Evolutionary conservation across 805 yeast species (phyloP).

Genomic region (Candida loeiensis): DNA sequence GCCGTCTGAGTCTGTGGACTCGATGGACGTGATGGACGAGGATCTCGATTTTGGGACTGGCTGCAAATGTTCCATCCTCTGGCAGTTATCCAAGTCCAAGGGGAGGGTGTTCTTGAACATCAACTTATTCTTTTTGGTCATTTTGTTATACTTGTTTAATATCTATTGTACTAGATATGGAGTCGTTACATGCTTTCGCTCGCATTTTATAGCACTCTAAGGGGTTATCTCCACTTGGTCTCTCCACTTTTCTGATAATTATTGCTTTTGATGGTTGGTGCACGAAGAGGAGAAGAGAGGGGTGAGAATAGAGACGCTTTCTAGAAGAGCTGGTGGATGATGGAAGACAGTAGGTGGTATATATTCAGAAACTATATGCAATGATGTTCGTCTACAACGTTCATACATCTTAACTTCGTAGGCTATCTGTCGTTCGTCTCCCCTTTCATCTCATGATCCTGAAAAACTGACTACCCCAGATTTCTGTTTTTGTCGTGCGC

Average conservation of each 20-base stretch:
- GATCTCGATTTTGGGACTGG: slow-evolving; percentile 39
- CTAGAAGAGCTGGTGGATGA: too few species aligned
- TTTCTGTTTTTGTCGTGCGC: not conserved
- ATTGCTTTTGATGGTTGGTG: not conserved
- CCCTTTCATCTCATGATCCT: too few species aligned
- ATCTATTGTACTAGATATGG: not conserved
- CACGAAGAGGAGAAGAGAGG: not conserved
- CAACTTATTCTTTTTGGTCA: slow-evolving; percentile 22
- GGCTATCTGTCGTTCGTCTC: too few species aligned
- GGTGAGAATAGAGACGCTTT: too few species aligned
- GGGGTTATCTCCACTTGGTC: not conserved
- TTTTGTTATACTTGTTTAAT: not conserved
- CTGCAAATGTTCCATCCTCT: slow-evolving; percentile 34
- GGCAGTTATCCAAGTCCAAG: slow-evolving; percentile 38
- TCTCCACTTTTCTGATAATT: not conserved
- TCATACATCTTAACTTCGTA: too few species aligned
- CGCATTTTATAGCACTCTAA: too few species aligned
- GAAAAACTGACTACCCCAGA: slow-evolving; percentile 2
- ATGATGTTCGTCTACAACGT: too few species aligned
- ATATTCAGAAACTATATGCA: too few species aligned
- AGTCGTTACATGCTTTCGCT: too few species aligned
- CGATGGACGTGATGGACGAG: slow-evolving; percentile 37
- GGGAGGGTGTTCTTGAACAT: slow-evolving; percentile 17
- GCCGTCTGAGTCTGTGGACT: slow-evolving; percentile 29
- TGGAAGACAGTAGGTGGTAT: too few species aligned